Base-by-base conservation (phyloP, 108 stramenopile species). In the Nitzschia sp. region DNA sequence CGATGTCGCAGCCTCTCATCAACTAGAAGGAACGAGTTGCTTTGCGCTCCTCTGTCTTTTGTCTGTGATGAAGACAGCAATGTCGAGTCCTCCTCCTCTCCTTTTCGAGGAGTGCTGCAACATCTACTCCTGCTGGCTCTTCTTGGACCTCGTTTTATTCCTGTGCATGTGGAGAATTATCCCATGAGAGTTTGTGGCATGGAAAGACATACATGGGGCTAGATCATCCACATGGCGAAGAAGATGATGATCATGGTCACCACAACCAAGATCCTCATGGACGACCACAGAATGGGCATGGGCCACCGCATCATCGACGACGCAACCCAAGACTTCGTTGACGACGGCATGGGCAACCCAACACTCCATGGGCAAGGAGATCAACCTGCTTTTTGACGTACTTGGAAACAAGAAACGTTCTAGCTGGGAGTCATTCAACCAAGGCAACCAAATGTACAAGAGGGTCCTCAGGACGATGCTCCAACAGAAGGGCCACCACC, bases 121-220 rank as follows among this genome's bases (percentile, higher is more conserved):
- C n/a, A n/a, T n/a, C n/a, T n/a, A n/a, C n/a, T n/a, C n/a, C n/a
- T n/a, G n/a, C n/a, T n/a, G n/a, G n/a, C n/a, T n/a, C n/a, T n/a
- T n/a, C n/a, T n/a, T n/a, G n/a, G n/a, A n/a, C n/a, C n/a, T n/a
- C n/a, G n/a, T n/a, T n/a, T n/a, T n/a, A n/a, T n/a, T n/a, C n/a
- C n/a, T 46, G 52, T 76, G 38, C 57, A 71, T 42, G 69, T 72
- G 55, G 63, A 81, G 26, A 67, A 69, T 24, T 41, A 67, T 52
- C 54, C 55, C 10, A 20, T 41, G 12, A 75, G 75, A 25, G 53
- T 81, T 19, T 17, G 14, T 72, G 64, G 67, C 2, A 68, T 11
- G 80, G 71, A 7, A 67, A 73, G n/a, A n/a, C n/a, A 61, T 48
- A 64, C 20, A 37, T 60, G 52, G 42, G 61, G 55, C 7, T 12